Base-by-base conservation (phyloP, 2,329 filamentous ascomycete species). In the Albifimbria verrucaria region DNA sequence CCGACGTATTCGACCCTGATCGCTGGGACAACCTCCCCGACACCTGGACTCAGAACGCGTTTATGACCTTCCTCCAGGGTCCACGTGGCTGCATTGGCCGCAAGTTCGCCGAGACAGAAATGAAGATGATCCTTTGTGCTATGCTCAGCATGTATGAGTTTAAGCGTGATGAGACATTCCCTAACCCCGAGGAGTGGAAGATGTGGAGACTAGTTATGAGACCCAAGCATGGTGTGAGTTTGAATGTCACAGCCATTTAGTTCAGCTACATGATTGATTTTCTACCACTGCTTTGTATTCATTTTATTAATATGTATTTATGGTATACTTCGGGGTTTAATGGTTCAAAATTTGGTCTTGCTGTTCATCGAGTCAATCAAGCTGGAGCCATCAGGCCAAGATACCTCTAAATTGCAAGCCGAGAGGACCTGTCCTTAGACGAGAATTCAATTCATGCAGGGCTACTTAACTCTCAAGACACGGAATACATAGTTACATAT, bases 1-100 rank as follows among this genome's bases (percentile, higher is more conserved):
- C 72, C 4, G 66, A 72, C 52, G 58, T 65, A 28, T 75, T 76
- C 55, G 67, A 74, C 52, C 73, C 73, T 1, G 72, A 75, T 53
- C 68, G 73, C 5, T 75, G 73, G 73, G 68, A 71, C 44, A 59
- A 69, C 17, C 58, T 72, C 3, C 70, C 70, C 5, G 57, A 64
- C 39, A 68, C 68, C 0, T 70, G 66, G 58, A 71, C 68, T 1
- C 58, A 68, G 28, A 71, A 72, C 50, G 65, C 65, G 24, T 67
- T 64, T 56, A 66, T 66, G 62, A 66, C 64, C 2, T 67, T 68
- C 59, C 49, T 65, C n/a, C 62, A 67, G 26, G 65, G 65, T 12
- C 64, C 63, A 2, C 58, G 65, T 12, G 59, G 61, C 12, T 68
- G 66, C 48, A 62, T 67, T 28, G 65, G 66, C 11, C 58, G 59